These are phyloP conservation scores for Cystoderma amianthinum DNA, from an alignment of 768 basidiomycete genomes.

Conservation along the genomic window DNA sequence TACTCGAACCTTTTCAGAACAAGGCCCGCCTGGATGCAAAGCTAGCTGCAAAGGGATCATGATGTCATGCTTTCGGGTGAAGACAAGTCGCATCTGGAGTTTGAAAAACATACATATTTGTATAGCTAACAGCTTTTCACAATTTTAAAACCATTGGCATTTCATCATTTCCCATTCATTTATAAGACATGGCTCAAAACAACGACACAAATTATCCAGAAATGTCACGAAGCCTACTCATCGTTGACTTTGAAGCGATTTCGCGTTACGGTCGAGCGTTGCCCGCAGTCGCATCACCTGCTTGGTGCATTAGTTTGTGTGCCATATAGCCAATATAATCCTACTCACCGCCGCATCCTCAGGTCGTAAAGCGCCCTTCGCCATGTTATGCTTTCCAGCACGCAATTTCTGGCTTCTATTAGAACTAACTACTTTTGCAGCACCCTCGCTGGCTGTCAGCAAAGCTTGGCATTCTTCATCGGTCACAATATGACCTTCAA, in stretches of 20 bases:
- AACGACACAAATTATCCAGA: too few relatives aligned
- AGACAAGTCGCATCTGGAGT: too few relatives aligned
- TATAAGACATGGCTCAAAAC: too few relatives aligned
- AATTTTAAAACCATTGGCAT: too few relatives aligned
- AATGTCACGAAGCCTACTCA: too few relatives aligned
- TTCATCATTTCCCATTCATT: too few relatives aligned
- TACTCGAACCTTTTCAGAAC: not conserved
- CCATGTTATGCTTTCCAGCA: not conserved
- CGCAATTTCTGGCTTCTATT: conserved; percentile 34
- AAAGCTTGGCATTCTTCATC: conserved; percentile 70
- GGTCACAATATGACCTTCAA: conserved; percentile 65
- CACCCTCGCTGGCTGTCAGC: conserved; percentile 35
- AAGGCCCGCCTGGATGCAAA: not conserved
- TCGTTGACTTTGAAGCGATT: conserved; percentile 23
- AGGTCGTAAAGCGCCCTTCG: not conserved
- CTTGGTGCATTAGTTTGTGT: not conserved
- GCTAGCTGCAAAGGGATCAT: too few relatives aligned
- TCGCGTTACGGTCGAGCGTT: conserved; percentile 49
- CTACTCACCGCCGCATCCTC: conserved; percentile 42
- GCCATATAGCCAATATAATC: not conserved
- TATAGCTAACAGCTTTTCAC: too few relatives aligned
- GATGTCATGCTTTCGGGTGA: not conserved
- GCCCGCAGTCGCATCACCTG: conserved; percentile 70
- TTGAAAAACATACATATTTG: conserved; percentile 1
- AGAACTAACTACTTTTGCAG: conserved; percentile 29